Percentiles rank a stretch among this genome's conserved stretches.
Conservation (phyloP, 2,329 filamentous ascomycete genomes). For the Cladobotryum protrusum region DNA sequence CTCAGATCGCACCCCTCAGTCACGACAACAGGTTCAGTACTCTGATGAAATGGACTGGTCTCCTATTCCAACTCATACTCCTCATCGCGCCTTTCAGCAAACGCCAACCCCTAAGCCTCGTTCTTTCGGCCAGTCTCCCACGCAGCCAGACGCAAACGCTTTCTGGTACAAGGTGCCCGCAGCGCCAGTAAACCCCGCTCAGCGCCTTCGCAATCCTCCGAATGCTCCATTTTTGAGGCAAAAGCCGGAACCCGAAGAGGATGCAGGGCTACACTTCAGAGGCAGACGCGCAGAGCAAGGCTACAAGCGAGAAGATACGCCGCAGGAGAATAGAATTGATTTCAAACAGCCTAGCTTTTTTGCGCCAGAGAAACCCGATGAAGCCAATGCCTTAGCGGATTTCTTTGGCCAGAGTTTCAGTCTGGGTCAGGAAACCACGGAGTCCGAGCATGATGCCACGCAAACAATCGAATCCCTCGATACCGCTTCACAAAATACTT, state of each 20-base stretch:
- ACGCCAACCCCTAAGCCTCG: slow-evolving; percentile 33
- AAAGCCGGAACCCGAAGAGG: slow-evolving; percentile 36
- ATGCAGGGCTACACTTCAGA: slow-evolving; percentile 8
- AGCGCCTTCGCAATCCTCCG: slow-evolving; percentile 55
- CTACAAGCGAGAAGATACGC: slow-evolving; percentile 8
- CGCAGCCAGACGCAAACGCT: slow-evolving; percentile 37
- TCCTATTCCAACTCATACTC: slow-evolving; percentile 40
- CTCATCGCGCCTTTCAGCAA: slow-evolving; percentile 51
- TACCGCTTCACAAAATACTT: background rate
- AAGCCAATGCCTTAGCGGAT: slow-evolving; percentile 38
- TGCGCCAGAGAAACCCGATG: slow-evolving; percentile 35
- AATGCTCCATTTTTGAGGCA: slow-evolving; percentile 47
- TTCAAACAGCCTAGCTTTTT: slow-evolving; percentile 59
- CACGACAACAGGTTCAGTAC: slow-evolving; percentile 26
- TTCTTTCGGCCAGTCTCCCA: slow-evolving; percentile 41
- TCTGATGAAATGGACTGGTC: slow-evolving; percentile 70
- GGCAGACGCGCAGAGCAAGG: background rate
- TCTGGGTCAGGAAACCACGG: slow-evolving; percentile 26
- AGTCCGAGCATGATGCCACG: background rate
- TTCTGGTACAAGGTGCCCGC: slow-evolving; percentile 68
- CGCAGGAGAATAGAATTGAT: slow-evolving; percentile 25
- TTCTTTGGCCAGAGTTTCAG: slow-evolving; percentile 39
- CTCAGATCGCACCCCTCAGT: slow-evolving; percentile 15
- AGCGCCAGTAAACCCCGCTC: slow-evolving; percentile 60
- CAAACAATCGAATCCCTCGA: background rate